Conservation (phyloP, 345 rosid genomes). For the Lagerstroemia speciosa region DNA sequence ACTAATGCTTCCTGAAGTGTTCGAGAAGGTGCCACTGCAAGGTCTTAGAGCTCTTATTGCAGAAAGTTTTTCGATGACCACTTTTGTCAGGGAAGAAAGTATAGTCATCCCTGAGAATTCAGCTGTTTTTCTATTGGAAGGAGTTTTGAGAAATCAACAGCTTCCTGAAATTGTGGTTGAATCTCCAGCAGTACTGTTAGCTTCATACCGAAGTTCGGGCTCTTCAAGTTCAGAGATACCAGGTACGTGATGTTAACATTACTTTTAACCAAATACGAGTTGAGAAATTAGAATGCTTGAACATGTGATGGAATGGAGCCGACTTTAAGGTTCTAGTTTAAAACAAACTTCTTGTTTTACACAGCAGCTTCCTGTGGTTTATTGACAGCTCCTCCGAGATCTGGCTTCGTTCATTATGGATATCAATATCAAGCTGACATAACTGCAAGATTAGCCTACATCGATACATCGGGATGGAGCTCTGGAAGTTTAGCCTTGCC, state of each 20-base stretch:
- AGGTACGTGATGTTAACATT: no score
- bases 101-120: conserved; percentile 49
- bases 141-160: conserved; percentile 51
- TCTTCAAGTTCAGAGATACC: background rate
- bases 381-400: background rate
- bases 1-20: conserved; percentile 72
- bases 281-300: no score
- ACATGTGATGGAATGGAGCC: no score
- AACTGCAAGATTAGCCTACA: background rate
- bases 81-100: conserved; percentile 49
- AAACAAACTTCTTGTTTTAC: no score
- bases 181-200: background rate
- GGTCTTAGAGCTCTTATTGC: conserved; percentile 66
- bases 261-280: no score
- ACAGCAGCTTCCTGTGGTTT: background rate
- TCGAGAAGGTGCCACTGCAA: conserved; percentile 69
- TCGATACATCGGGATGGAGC: background rate
- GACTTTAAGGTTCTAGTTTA: no score
- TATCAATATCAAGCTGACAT: background rate
- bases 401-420: background rate
- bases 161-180: conserved; percentile 5
- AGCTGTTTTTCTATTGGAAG: conserved; percentile 72
- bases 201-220: background rate
- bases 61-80: conserved; percentile 49
- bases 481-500: background rate